A percentile compares a stretch with the other conserved stretches of the same genome.
phyloP scores from a whole-genome alignment of 371 early-diverging fungal genomes.

The Umbelopsis sp. region DNA sequence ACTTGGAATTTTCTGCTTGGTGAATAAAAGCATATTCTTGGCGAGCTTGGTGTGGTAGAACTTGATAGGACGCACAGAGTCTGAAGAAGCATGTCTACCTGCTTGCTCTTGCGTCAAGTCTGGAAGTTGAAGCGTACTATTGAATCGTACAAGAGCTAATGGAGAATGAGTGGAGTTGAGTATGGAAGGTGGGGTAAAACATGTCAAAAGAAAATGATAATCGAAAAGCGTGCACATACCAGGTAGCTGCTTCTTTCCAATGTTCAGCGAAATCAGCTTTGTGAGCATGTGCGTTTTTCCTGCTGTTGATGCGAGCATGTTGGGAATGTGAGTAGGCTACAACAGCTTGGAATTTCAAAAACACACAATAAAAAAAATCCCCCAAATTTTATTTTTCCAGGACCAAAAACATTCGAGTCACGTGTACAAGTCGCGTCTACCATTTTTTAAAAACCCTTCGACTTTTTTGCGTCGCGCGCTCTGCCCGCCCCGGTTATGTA shows the following conservation, averaged over 20 bases:
- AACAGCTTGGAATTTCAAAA: neutral
- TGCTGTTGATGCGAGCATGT: constrained; percentile 7
- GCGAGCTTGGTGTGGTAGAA: neutral
- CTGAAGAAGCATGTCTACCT: neutral
- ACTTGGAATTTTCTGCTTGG: neutral
- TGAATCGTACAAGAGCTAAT: constrained; percentile 3
- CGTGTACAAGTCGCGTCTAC: no score
- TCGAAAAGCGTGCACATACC: neutral
- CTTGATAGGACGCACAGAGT: neutral
- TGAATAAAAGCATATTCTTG: neutral
- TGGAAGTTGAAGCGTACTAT: neutral
- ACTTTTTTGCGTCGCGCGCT: no score
- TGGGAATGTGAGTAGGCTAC: neutral
- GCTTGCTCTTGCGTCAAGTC: neutral
- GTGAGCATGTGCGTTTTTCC: neutral
- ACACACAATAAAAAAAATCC: neutral
- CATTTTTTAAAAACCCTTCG: no score
- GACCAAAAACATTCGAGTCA: neutral
- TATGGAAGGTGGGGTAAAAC: neutral
- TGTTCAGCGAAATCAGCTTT: neutral
- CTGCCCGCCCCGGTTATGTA: no score
- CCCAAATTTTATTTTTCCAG: neutral
- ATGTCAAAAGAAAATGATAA: neutral
- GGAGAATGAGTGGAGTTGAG: neutral
- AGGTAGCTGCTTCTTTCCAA: neutral